phyloP scores from a whole-genome alignment of 2,329 filamentous ascomycete genomes.

The Exophiala aquamarina region DNA sequence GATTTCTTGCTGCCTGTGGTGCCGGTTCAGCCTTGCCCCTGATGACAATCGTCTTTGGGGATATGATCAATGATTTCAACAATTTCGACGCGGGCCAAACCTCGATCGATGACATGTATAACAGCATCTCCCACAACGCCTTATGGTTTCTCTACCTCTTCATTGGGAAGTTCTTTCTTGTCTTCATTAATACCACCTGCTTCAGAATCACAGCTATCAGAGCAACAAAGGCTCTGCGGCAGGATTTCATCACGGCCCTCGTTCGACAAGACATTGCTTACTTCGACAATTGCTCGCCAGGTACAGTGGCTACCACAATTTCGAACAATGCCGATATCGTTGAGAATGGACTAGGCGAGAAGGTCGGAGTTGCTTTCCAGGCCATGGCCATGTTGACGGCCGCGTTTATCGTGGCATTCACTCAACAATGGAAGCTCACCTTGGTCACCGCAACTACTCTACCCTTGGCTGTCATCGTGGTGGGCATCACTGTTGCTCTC shows the following conservation, averaged over 20 bases:
- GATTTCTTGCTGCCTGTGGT: neutral
- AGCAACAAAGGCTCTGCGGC: slow-evolving; percentile 29
- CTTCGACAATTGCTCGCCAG: slow-evolving; percentile 29
- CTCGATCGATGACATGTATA: slow-evolving; percentile 36
- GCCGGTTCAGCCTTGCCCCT: slow-evolving; percentile 48
- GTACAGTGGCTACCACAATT: slow-evolving; percentile 26
- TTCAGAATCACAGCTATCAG: slow-evolving; percentile 46
- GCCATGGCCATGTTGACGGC: slow-evolving; percentile 16
- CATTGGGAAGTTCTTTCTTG: slow-evolving; percentile 56
- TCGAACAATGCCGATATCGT: slow-evolving; percentile 29
- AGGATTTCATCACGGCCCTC: slow-evolving; percentile 22
- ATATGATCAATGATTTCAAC: slow-evolving; percentile 49
- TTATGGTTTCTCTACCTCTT: slow-evolving; percentile 72
- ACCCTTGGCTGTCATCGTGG: slow-evolving; percentile 38
- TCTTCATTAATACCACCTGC: slow-evolving; percentile 51
- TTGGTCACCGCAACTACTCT: slow-evolving; percentile 48
- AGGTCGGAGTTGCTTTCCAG: slow-evolving; percentile 24
- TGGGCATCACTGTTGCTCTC: slow-evolving; percentile 23
- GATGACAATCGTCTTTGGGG: slow-evolving; percentile 55
- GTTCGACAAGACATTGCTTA: slow-evolving; percentile 28
- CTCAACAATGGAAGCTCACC: slow-evolving; percentile 42
- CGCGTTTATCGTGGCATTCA: slow-evolving; percentile 31
- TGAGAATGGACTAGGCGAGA: slow-evolving; percentile 24
- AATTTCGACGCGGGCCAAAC: slow-evolving; percentile 38
- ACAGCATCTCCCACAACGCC: slow-evolving; percentile 41